These are phyloP conservation scores for Rauvolfia tetraphylla DNA, from an alignment of 257 asterid genomes.

Conservation along the genomic window DNA sequence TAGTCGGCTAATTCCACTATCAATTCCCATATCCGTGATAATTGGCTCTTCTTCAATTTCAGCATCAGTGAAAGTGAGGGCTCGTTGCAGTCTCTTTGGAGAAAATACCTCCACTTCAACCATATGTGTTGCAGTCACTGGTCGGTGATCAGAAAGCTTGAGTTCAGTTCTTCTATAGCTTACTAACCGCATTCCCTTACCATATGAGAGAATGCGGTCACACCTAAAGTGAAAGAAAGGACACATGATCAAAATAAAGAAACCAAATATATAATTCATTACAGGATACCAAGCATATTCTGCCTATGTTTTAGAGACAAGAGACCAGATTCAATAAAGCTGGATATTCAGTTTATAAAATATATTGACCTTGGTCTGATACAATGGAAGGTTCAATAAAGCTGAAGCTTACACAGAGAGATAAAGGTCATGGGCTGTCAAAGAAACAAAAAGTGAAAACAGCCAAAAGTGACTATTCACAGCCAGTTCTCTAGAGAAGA, in stretches of 20 bases:
- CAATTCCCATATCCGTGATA: constrained; percentile 30
- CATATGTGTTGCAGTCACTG: constrained; percentile 71
- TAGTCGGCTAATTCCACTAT: constrained; percentile 27
- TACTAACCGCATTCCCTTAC: constrained; percentile 70
- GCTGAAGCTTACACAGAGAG: neutral
- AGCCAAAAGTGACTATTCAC: neutral
- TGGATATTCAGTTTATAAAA: neutral
- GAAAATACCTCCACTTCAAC: constrained; percentile 89
- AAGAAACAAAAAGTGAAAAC: neutral
- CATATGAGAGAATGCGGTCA: constrained; percentile 79
- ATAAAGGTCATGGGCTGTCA: neutral
- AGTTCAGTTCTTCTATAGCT: constrained; percentile 68
- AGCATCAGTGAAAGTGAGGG: constrained; percentile 86
- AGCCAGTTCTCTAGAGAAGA: neutral
- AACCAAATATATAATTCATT: neutral
- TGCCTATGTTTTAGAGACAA: neutral
- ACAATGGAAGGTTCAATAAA: neutral
- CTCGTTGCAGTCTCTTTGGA: constrained; percentile 74
- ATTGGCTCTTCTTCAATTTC: constrained; percentile 68
- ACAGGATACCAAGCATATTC: neutral
- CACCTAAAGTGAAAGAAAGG: constrained; percentile 54
- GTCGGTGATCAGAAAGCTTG: constrained; percentile 87
- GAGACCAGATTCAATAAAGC: neutral
- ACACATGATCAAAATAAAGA: neutral
- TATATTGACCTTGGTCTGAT: neutral